A percentile compares a stretch with the other conserved stretches of the same genome.
phyloP scores from a whole-genome alignment of 345 rosid genomes.

The Eucalyptus grandis region DNA sequence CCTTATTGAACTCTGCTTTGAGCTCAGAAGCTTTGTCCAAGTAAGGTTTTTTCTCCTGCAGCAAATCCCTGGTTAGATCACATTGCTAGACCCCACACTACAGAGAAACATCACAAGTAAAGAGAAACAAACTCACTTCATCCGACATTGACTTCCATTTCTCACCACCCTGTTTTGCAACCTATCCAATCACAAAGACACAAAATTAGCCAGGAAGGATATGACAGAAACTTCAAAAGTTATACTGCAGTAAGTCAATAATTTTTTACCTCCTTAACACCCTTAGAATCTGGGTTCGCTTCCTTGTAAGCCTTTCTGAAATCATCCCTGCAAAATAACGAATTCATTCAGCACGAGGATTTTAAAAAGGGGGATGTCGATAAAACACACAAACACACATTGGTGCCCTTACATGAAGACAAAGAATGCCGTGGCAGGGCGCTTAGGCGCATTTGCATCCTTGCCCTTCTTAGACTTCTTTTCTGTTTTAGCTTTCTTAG shows the following conservation, averaged over 20 bases:
- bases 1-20: conserved; percentile 48
- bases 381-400: not conserved
- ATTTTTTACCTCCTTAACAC: conserved; percentile 38
- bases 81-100: not conserved
- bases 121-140: conserved; percentile 34
- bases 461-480: conserved; percentile 37
- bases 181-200: conserved; percentile 13
- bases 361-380: no score
- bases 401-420: conserved; percentile 45
- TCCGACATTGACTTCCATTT: conserved; percentile 74
- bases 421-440: conserved; percentile 87
- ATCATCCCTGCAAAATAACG: conserved; percentile 37
- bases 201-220: not conserved
- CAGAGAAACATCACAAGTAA: not conserved
- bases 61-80: not conserved
- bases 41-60: conserved; percentile 71
- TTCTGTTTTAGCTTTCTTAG: conserved; percentile 44
- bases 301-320: conserved; percentile 56
- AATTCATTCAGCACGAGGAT: not conserved
- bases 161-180: conserved; percentile 76
- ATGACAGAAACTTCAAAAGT: not conserved
- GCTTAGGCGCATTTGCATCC: conserved; percentile 45
- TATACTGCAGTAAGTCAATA: not conserved
- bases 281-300: conserved; percentile 45
- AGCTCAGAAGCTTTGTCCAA: conserved; percentile 62